These are phyloP conservation scores for Candida sp. DNA, from an alignment of 1,139 yeast genomes.

Conservation along the genomic window DNA sequence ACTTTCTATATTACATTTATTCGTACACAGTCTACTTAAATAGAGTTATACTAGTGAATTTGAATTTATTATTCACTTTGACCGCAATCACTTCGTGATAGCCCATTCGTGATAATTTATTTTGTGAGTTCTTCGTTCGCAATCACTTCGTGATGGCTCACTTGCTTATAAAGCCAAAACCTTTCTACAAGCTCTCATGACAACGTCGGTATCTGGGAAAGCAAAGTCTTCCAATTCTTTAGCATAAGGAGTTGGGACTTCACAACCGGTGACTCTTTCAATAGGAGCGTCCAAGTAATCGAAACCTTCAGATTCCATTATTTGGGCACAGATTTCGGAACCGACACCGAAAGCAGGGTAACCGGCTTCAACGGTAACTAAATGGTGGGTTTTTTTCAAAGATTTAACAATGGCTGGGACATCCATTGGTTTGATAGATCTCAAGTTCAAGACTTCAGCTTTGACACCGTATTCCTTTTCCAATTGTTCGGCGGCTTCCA, in stretches of 20 bases:
- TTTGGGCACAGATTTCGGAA: slow-evolving; percentile 95
- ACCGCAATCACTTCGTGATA: too few species aligned
- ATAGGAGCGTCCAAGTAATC: slow-evolving; percentile 99
- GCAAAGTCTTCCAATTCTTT: slow-evolving; percentile 96
- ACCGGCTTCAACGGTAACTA: slow-evolving; percentile 95
- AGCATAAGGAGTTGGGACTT: slow-evolving; percentile 99
- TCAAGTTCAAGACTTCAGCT: slow-evolving; percentile 93
- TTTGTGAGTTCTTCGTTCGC: too few species aligned
- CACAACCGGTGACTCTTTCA: slow-evolving; percentile 98
- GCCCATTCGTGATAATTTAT: too few species aligned
- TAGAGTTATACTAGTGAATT: background rate
- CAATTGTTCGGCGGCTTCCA: slow-evolving; percentile 87
- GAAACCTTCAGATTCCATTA: slow-evolving; percentile 98
- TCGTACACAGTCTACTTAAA: background rate
- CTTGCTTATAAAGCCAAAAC: slow-evolving; percentile 63
- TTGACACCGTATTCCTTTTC: slow-evolving; percentile 82
- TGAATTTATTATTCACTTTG: too few species aligned
- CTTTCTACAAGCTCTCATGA: slow-evolving; percentile 87
- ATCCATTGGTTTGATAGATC: slow-evolving; percentile 97
- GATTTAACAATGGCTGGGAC: slow-evolving; percentile 81
- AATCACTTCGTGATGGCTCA: too few species aligned
- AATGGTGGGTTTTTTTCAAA: slow-evolving; percentile 95
- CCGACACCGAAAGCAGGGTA: slow-evolving; percentile 99
- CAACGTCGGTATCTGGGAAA: slow-evolving; percentile 94
- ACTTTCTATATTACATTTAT: slow-evolving; percentile 2